phyloP scores from a whole-genome alignment of 2,329 filamentous ascomycete species.

The Fusarium coffeatum region DNA sequence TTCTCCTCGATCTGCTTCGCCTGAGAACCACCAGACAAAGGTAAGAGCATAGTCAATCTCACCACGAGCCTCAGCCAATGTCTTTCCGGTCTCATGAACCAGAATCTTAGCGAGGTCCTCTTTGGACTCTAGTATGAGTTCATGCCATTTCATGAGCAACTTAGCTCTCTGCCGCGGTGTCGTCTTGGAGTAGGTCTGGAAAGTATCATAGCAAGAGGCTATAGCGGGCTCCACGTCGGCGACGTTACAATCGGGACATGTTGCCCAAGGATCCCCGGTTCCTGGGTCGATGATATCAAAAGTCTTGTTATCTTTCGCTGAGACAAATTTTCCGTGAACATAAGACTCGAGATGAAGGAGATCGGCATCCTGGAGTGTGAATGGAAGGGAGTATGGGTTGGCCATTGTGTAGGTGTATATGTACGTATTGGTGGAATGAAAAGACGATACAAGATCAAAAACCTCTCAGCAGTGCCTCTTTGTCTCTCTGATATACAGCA shows the following conservation, averaged over 20 bases:
- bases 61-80: conserved; percentile 63
- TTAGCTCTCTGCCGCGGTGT: conserved; percentile 50
- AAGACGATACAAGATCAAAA: background rate
- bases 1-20: conserved; percentile 62
- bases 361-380: background rate
- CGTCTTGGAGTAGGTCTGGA: conserved; percentile 52
- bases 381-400: background rate
- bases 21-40: conserved; percentile 68
- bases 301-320: background rate
- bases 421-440: background rate
- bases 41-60: conserved; percentile 67
- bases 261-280: background rate
- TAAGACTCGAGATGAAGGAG: background rate
- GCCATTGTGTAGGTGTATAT: background rate
- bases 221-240: conserved; percentile 47
- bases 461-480: too few species aligned
- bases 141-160: conserved; percentile 53
- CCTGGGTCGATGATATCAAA: conserved; percentile 19
- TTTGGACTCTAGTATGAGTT: conserved; percentile 44
- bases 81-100: conserved; percentile 67
- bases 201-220: background rate
- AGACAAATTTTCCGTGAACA: conserved; percentile 5
- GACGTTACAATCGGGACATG: conserved; percentile 5
- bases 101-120: conserved; percentile 55
- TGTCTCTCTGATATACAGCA: background rate